phyloP scores from a whole-genome alignment of 2,329 filamentous ascomycete species.

The Myrmaecium sp. region DNA sequence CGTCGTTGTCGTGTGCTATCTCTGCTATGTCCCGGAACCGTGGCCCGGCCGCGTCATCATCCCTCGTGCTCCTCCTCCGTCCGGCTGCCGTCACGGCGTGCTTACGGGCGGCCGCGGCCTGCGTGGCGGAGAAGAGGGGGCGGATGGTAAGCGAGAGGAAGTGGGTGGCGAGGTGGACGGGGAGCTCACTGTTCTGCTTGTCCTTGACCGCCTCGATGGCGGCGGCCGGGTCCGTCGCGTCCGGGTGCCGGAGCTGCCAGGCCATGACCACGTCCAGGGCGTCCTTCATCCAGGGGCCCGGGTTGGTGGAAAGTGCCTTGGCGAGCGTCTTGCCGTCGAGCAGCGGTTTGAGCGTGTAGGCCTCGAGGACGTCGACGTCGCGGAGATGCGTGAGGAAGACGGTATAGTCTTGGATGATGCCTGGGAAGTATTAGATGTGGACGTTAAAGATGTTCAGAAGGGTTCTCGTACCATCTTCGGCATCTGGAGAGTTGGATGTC shows the following conservation, averaged over 20 bases:
- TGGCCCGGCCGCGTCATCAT: conserved; percentile 7
- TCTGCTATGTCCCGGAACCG: too few species aligned
- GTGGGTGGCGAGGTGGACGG: conserved; percentile 30
- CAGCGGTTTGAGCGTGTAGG: conserved; percentile 29
- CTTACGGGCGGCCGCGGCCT: conserved; percentile 12
- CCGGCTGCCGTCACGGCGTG: conserved; percentile 36
- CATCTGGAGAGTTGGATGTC: conserved; percentile 24
- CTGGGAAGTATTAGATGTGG: conserved; percentile 9
- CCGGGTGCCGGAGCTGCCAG: conserved; percentile 77
- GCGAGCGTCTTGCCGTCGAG: conserved; percentile 62
- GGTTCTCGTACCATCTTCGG: conserved; percentile 25
- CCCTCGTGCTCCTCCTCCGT: conserved; percentile 30
- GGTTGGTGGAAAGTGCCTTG: conserved; percentile 46
- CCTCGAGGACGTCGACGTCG: conserved; percentile 33
- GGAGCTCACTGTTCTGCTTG: conserved; percentile 30
- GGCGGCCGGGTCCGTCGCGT: conserved; percentile 36
- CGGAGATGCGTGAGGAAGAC: conserved; percentile 35
- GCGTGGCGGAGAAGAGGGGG: conserved; percentile 39
- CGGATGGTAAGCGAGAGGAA: conserved; percentile 48
- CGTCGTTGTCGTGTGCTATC: conserved; percentile 8
- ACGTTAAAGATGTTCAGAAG: conserved; percentile 1
- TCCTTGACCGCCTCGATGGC: conserved; percentile 28
- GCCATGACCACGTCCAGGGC: conserved; percentile 66
- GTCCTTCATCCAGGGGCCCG: conserved; percentile 69
- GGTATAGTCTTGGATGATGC: conserved; percentile 34